Evolutionary conservation across 768 basidiomycete species (phyloP).

Genomic region (Leccinum rimulosum): DNA sequence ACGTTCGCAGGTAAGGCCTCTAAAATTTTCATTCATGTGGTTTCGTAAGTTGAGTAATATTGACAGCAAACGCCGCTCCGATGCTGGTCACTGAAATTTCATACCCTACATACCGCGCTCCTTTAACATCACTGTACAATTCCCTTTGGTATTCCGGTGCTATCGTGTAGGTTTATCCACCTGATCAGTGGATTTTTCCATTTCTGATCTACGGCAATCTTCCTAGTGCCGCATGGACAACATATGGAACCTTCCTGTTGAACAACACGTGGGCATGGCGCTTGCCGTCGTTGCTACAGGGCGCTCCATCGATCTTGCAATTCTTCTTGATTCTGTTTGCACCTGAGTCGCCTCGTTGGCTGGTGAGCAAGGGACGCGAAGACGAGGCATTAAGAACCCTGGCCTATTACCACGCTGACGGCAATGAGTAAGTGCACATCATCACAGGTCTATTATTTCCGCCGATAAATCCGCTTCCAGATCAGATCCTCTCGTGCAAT

Average conservation of each 20-base stretch:
- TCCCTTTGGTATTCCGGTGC: constrained; percentile 86
- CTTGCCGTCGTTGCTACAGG: constrained; percentile 73
- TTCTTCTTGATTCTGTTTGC: constrained; percentile 62
- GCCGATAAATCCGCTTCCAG: constrained; percentile 24
- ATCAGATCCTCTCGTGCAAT: constrained; percentile 63
- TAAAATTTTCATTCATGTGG: not conserved
- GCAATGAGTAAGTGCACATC: constrained; percentile 48
- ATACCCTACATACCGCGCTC: constrained; percentile 79
- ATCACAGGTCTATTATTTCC: not conserved
- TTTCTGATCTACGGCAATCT: not conserved
- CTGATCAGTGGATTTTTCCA: too few species aligned
- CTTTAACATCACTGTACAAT: constrained; percentile 76
- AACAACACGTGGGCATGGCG: constrained; percentile 77
- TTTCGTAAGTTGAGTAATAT: not conserved
- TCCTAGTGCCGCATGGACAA: constrained; percentile 74
- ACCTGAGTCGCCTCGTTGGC: constrained; percentile 85
- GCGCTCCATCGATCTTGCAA: constrained; percentile 65
- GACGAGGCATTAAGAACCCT: constrained; percentile 65
- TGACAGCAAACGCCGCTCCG: constrained; percentile 67
- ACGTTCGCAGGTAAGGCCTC: constrained; percentile 57
- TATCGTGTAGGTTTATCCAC: constrained; percentile 54
- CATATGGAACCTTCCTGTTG: constrained; percentile 77
- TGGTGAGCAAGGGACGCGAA: constrained; percentile 72
- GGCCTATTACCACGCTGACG: constrained; percentile 82
- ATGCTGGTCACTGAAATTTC: constrained; percentile 85